Evolutionary conservation across 208 protist species (phyloP), one percentile per base, ranked within the genome.

Genomic region (Crithidia expoeki): DNA sequence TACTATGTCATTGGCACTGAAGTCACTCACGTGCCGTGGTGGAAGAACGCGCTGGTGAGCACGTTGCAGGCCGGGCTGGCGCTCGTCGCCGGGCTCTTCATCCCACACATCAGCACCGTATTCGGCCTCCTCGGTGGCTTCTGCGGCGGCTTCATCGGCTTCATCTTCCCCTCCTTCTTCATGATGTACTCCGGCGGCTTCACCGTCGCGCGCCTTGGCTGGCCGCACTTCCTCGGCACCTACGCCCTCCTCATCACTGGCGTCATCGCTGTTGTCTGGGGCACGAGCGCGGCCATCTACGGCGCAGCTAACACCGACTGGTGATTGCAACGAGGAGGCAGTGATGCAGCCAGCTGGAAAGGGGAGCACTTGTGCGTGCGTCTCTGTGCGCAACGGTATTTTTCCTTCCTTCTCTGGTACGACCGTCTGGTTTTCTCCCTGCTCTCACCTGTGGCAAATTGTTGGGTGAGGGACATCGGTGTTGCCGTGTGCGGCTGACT

Each of bases 41-140:
- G 80, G 77, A 64, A 83, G 63, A 81, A 90, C 68, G 57, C 65
- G 19, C 14, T 85, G 12, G 17, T 90, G 27, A 83, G 79, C 44
- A 40, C 71, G 9, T 17, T 66, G 16, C 27, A 86, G 14, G 76
- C 86, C 9, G 27, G 69, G 19, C 12, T 51, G 2, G 71, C 85
- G 0, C 76, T 94, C 12, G 58, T 92, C 21, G 46, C 60, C 14
- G 91, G 86, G 5, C 79, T 96, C 7, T 89, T 94, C 53, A 91
- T 96, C 61, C 88, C 88, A 16, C 53, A 77, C 44, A 81, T 96
- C 46, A 85, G 50, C 55, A 65, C 75, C 12, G 85, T 92, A 14
- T 94, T 96, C 79, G 85, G 83, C 23, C 80, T 94, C 2, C 47
- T 94, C 27, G 91, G 91, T 9, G 63, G 74, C 32, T 68, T 94